A percentile compares a stretch with the other conserved stretches of the same genome.
phyloP scores from a whole-genome alignment of 2,329 filamentous ascomycete species.

The Teratosphaeria viscida region DNA sequence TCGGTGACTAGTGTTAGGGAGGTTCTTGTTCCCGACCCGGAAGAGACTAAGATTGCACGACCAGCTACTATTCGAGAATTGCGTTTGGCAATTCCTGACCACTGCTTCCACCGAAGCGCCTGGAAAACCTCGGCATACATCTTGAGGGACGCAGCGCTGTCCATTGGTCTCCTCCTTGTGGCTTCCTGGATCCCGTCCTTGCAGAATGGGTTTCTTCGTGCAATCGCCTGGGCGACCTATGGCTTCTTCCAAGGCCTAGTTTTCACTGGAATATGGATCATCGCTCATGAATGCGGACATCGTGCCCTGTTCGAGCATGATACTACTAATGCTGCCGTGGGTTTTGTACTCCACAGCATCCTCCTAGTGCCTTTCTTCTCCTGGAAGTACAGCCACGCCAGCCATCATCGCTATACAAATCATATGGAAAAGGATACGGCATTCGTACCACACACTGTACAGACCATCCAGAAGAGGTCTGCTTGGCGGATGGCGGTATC shows the following conservation, averaged over 20 bases:
- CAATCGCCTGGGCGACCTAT: conserved; percentile 30
- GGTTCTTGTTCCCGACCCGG: background rate
- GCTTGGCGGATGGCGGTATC: conserved; percentile 2
- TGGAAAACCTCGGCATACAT: background rate
- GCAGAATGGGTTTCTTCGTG: background rate
- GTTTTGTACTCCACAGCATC: conserved; percentile 55
- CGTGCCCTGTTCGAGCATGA: conserved; percentile 52
- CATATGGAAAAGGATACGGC: conserved; percentile 25
- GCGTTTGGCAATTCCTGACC: background rate
- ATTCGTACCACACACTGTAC: conserved; percentile 25
- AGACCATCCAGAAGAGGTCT: background rate
- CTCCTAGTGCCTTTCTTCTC: conserved; percentile 61
- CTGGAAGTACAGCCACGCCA: conserved; percentile 60
- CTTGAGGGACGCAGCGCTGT: background rate
- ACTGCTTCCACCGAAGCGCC: background rate
- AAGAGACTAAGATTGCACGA: background rate
- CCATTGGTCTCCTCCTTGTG: background rate
- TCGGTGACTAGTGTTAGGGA: background rate
- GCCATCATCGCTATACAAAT: conserved; percentile 56
- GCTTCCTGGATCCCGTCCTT: background rate
- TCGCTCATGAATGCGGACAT: conserved; percentile 63
- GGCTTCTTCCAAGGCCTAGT: conserved; percentile 55
- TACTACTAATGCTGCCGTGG: conserved; percentile 49
- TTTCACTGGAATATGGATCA: conserved; percentile 59
- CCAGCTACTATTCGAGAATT: background rate